These are phyloP conservation scores for Camillea tinctor DNA, from an alignment of 2,329 filamentous ascomycete species.

Conservation along the genomic window DNA sequence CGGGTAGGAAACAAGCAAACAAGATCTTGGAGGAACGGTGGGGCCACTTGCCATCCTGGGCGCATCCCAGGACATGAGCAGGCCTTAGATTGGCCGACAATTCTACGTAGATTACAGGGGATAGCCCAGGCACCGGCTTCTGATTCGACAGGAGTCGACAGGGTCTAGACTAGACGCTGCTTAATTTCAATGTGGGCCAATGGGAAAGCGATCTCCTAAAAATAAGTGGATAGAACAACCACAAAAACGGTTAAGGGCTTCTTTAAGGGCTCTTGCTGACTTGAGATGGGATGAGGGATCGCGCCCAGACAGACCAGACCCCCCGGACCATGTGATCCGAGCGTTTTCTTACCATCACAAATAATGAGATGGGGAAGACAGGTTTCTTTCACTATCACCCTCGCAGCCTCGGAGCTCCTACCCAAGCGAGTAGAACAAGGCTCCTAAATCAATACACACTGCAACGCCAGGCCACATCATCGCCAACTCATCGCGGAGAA, in stretches of 20 bases:
- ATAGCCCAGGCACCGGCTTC: constrained; percentile 24
- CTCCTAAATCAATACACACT: not conserved
- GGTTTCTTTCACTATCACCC: not conserved
- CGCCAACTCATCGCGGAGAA: not conserved
- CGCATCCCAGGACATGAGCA: constrained; percentile 2
- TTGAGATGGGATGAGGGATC: not conserved
- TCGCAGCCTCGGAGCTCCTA: not conserved
- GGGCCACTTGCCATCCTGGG: constrained; percentile 5
- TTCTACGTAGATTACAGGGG: constrained; percentile 5
- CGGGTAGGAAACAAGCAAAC: constrained; percentile 20
- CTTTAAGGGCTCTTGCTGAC: not conserved
- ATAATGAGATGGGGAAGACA: not conserved
- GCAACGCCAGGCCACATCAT: not conserved
- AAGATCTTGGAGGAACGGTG: constrained; percentile 18
- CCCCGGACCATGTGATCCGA: constrained; percentile 4
- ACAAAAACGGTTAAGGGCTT: constrained; percentile 3
- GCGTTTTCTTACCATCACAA: not conserved
- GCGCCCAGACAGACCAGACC: no score
- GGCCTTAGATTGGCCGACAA: constrained; percentile 17
- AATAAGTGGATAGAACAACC: not conserved
- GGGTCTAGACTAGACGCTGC: constrained; percentile 20
- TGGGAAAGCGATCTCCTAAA: not conserved
- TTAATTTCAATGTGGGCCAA: constrained; percentile 23
- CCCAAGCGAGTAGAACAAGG: not conserved
- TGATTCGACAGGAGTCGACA: constrained; percentile 21